These are phyloP conservation scores for Phoma sp. DNA, from an alignment of 2,329 filamentous ascomycete genomes.

Conservation along the genomic window DNA sequence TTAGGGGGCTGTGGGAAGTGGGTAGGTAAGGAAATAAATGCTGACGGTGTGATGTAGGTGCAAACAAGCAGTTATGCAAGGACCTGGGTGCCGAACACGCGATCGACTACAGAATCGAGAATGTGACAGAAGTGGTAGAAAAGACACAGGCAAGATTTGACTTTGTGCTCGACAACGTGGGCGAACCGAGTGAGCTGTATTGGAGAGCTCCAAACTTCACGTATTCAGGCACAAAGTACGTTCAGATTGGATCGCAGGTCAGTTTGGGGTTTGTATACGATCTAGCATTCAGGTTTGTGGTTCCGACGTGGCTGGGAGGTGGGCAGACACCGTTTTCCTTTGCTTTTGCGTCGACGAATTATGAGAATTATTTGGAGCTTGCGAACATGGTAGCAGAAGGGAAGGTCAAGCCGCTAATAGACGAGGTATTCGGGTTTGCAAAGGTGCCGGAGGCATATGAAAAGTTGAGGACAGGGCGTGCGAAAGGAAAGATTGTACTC, in stretches of 20 bases:
- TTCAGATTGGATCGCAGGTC: conserved; percentile 29
- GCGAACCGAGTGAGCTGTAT: conserved; percentile 32
- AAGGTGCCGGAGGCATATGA: conserved; percentile 61
- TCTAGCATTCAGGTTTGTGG: conserved; percentile 24
- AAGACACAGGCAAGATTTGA: conserved; percentile 55
- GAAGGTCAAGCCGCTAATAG: conserved; percentile 62
- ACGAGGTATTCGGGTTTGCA: conserved; percentile 60
- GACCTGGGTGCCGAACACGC: conserved; percentile 66
- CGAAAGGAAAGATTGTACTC: conserved; percentile 64
- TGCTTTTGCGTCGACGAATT: conserved; percentile 29
- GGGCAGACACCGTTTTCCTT: conserved; percentile 53
- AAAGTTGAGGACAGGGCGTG: conserved; percentile 60
- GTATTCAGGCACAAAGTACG: conserved; percentile 21
- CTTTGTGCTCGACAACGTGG: conserved; percentile 64
- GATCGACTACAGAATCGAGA: conserved; percentile 61
- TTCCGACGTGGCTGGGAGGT: conserved; percentile 53
- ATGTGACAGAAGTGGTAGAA: conserved; percentile 54
- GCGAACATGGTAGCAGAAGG: conserved; percentile 61
- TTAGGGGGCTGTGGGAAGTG: no score
- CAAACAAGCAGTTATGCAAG: conserved; percentile 62
- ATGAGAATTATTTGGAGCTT: conserved; percentile 46
- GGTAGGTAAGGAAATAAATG: no score
- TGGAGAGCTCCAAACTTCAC: conserved; percentile 28
- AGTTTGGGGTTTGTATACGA: conserved; percentile 24
- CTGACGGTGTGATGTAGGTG: conserved; percentile 11